These are phyloP conservation scores for Penicillium dipodomyicola DNA, from an alignment of 495 filamentous ascomycete genomes.

Conservation along the genomic window DNA sequence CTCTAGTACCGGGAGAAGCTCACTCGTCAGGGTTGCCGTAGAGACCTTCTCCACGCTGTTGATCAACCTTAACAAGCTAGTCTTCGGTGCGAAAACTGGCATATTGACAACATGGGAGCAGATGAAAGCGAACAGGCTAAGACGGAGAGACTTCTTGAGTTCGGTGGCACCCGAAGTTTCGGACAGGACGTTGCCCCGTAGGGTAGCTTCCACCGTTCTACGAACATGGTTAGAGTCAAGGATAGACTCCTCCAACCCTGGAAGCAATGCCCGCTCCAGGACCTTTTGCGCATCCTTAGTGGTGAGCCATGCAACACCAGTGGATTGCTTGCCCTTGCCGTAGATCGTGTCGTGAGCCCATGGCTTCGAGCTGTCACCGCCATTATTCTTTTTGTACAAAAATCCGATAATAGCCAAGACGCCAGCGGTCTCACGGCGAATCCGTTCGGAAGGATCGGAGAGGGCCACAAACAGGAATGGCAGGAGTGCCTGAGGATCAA, in stretches of 20 bases:
- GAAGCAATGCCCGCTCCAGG: slow-evolving; percentile 60
- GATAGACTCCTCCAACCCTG: slow-evolving; percentile 76
- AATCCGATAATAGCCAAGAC: slow-evolving; percentile 50
- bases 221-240: slow-evolving; percentile 66
- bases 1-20: slow-evolving; percentile 66
- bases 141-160: slow-evolving; percentile 63
- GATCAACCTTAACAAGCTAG: slow-evolving; percentile 65
- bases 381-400: slow-evolving; percentile 47
- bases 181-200: slow-evolving; percentile 47
- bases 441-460: slow-evolving; percentile 65
- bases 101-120: slow-evolving; percentile 66
- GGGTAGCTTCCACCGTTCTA: slow-evolving; percentile 53
- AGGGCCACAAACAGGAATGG: slow-evolving; percentile 75
- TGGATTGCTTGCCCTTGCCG: slow-evolving; percentile 47
- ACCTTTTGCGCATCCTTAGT: slow-evolving; percentile 55
- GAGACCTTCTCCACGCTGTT: slow-evolving; percentile 68
- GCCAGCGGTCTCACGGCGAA: slow-evolving; percentile 71
- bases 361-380: slow-evolving; percentile 29
- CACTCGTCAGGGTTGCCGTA: slow-evolving; percentile 61
- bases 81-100: slow-evolving; percentile 64
- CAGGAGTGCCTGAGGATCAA: slow-evolving; percentile 73
- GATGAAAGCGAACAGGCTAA: slow-evolving; percentile 69
- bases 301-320: slow-evolving; percentile 58
- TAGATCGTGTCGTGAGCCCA: slow-evolving; percentile 61
- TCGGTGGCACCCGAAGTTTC: slow-evolving; percentile 46